A percentile compares a stretch with the other conserved stretches of the same genome.
Conservation (phyloP, 768 basidiomycete species). For the Pulveroboletus frians region DNA sequence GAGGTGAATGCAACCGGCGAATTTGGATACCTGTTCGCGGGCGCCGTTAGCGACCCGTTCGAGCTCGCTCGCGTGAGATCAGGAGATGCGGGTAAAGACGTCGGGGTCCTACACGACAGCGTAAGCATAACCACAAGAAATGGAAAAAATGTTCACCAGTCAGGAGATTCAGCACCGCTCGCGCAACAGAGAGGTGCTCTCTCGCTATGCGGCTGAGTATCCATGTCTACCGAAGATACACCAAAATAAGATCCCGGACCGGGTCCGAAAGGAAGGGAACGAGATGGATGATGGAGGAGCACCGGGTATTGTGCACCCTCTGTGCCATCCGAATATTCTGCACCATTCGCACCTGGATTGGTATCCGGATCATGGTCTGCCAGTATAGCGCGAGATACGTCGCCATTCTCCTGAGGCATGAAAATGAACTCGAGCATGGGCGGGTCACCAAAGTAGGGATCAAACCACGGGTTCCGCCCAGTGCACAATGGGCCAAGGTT, state of each 20-base stretch:
- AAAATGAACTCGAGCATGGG: slow-evolving; percentile 30
- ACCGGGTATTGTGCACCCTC: not conserved
- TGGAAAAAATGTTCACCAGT: not conserved
- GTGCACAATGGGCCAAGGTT: not conserved
- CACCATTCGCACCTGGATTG: not conserved
- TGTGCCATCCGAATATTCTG: not conserved
- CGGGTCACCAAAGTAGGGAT: slow-evolving; percentile 47
- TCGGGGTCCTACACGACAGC: not conserved
- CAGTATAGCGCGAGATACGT: not conserved
- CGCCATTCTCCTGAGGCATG: not conserved
- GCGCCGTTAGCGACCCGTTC: not conserved
- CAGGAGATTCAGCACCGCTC: not conserved
- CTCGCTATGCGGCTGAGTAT: not conserved
- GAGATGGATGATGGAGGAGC: not conserved
- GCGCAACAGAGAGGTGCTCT: too few relatives aligned
- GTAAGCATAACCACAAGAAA: not conserved
- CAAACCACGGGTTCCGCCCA: not conserved
- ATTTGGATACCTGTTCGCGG: not conserved
- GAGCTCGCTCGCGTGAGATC: not conserved
- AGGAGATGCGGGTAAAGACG: slow-evolving; percentile 6
- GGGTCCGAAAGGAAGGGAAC: not conserved
- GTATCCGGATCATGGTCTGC: not conserved
- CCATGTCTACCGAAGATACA: not conserved
- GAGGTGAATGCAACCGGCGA: not conserved
- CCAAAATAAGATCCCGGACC: not conserved